Evolutionary conservation across 2,329 filamentous ascomycete species (phyloP).

Genomic region (Leptographium galeiforme): DNA sequence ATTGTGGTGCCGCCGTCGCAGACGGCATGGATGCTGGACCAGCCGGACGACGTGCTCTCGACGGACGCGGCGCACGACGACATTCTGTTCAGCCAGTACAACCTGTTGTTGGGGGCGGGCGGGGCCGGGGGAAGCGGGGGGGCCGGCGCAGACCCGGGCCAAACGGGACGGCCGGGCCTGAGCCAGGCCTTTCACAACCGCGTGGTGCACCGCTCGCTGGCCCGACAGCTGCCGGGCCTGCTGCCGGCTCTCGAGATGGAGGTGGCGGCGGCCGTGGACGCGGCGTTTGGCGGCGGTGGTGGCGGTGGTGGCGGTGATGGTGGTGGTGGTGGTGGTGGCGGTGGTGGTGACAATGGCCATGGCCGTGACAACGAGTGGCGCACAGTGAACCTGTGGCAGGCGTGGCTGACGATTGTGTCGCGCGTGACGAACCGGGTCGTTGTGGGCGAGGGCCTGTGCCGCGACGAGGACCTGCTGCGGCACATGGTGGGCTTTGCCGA

Average conservation of each 20-base stretch:
- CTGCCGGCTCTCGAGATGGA: slow-evolving; percentile 29
- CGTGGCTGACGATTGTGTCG: slow-evolving; percentile 28
- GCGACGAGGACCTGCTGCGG: slow-evolving; percentile 31
- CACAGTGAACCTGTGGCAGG: slow-evolving; percentile 29
- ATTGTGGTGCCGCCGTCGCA: slow-evolving; percentile 30
- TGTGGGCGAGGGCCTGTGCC: slow-evolving; percentile 23
- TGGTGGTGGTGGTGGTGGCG: slow-evolving; percentile 2
- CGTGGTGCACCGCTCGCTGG: slow-evolving; percentile 29
- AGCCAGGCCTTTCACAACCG: slow-evolving; percentile 24
- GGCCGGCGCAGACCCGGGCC: not conserved
- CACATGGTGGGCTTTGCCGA: slow-evolving; percentile 35
- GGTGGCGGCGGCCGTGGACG: slow-evolving; percentile 22
- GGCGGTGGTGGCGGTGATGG: not conserved
- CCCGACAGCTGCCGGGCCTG: slow-evolving; percentile 24
- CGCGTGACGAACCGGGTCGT: slow-evolving; percentile 29
- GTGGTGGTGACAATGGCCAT: too few relatives aligned
- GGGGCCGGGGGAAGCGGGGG: not conserved
- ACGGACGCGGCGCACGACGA: slow-evolving; percentile 31
- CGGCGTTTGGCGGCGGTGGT: slow-evolving; percentile 14
- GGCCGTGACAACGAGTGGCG: slow-evolving; percentile 20
- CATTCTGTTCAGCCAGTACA: slow-evolving; percentile 25
- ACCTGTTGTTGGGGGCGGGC: slow-evolving; percentile 25
- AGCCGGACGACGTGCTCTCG: slow-evolving; percentile 29
- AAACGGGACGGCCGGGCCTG: not conserved
- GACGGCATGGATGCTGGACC: slow-evolving; percentile 31